Base-by-base conservation (phyloP, 352 stramenopile species). In the Labyrinthula sp. region DNA sequence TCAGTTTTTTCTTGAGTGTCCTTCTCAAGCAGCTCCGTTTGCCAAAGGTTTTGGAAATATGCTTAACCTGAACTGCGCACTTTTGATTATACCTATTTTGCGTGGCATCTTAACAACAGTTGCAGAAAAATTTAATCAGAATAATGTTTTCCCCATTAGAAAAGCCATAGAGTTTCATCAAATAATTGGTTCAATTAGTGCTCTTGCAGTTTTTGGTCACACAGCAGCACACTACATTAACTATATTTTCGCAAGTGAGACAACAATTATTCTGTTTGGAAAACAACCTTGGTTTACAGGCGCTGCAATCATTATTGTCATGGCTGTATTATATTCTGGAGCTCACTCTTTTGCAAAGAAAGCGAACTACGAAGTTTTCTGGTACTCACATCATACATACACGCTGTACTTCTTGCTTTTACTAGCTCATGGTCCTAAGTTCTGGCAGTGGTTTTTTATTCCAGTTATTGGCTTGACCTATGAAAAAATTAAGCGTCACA, bases 151-250 rank as follows among this genome's bases (percentile, higher is more conserved):
- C 1, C 47, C 60, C 1, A 20, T 67, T 10, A 43, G 49, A 30
- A 66, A 66, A 41, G 64, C 61, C 46, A 57, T 67, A 27, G 41
- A 61, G 37, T 64, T 66, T 40, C 60, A 67, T 49, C 66, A 66
- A 38, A 28, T 66, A 23, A 54, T 63, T 29, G n/a, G n/a, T n/a
- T n/a, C n/a, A n/a, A n/a, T n/a, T n/a, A n/a, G n/a, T n/a, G 60
- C 59, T 2, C 35, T 33, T 21, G 30, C 40, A 8, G 49, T 66
- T 15, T 48, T 56, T 30, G 55, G 35, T 9, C 60, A 67, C 48
- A 57, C 50, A 0, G 39, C 56, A 28, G 56, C 58, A 17, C 60
- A 67, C 45, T 54, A 48, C 26, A 23, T 63, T 27, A 67, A 67
- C 47, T 62, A 63, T 18, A 45, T 21, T 15, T 12, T 43, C 14